Percentiles rank a stretch among this genome's conserved stretches.
Evolutionary conservation across 1,284 basidiomycete species (phyloP).

Genomic region (Moesziomyces sp.): DNA sequence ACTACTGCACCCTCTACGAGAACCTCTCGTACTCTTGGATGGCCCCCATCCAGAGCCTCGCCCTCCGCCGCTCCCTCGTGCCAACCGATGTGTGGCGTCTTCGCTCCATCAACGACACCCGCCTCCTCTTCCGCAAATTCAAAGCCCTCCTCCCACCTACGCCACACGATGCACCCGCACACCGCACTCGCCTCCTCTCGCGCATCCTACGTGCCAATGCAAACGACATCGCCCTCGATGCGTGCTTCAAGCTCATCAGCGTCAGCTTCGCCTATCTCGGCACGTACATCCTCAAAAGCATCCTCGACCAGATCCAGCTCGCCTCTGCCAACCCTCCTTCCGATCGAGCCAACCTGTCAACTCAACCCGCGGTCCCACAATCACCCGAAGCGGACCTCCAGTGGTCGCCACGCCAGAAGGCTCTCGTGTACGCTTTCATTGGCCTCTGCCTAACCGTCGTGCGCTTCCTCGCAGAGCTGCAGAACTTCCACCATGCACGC

Average conservation of each 20-base stretch:
- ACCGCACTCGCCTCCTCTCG: slow-evolving; percentile 17
- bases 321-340: slow-evolving; percentile 10
- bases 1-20: slow-evolving; percentile 47
- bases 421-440: slow-evolving; percentile 48
- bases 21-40: slow-evolving; percentile 58
- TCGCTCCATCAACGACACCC: slow-evolving; percentile 52
- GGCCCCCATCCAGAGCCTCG: slow-evolving; percentile 49
- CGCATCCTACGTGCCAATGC: slow-evolving; percentile 51
- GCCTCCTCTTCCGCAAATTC: slow-evolving; percentile 45
- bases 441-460: slow-evolving; percentile 46
- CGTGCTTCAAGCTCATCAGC: slow-evolving; percentile 50
- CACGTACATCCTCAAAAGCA: slow-evolving; percentile 50
- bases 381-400: background rate
- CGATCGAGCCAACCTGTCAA: background rate
- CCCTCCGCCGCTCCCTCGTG: slow-evolving; percentile 38
- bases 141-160: slow-evolving; percentile 10
- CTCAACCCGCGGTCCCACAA: background rate
- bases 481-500: slow-evolving; percentile 64
- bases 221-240: slow-evolving; percentile 53
- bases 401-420: slow-evolving; percentile 51
- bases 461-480: slow-evolving; percentile 52
- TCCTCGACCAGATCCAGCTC: slow-evolving; percentile 43
- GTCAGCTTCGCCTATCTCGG: slow-evolving; percentile 57
- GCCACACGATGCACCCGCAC: background rate
- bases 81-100: slow-evolving; percentile 57